Conservation (phyloP, 768 basidiomycete species). For the Postia placenta region DNA sequence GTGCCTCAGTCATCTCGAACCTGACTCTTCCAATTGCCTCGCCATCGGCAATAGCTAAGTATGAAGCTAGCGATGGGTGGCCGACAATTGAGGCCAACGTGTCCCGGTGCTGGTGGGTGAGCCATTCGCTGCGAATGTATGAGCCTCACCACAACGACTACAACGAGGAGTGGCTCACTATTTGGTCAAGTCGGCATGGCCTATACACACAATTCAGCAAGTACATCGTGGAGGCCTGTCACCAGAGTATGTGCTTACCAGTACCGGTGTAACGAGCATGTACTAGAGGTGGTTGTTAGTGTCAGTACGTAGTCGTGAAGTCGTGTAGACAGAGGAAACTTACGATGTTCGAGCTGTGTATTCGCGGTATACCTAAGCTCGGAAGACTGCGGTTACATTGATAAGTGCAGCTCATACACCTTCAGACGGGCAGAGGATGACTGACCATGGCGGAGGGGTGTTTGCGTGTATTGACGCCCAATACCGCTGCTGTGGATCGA, state of each 20-base stretch:
- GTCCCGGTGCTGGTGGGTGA: slow-evolving; percentile 96
- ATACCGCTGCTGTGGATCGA: neutral
- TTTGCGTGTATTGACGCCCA: neutral
- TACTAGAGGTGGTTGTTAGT: slow-evolving; percentile 58
- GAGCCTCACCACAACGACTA: slow-evolving; percentile 9
- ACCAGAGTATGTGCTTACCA: slow-evolving; percentile 41
- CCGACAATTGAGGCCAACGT: slow-evolving; percentile 91
- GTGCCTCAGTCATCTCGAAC: slow-evolving; percentile 95
- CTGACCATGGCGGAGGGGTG: slow-evolving; percentile 19
- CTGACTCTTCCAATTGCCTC: slow-evolving; percentile 84
- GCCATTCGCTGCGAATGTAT: slow-evolving; percentile 71
- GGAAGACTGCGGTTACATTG: slow-evolving; percentile 51
- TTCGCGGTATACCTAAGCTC: slow-evolving; percentile 95
- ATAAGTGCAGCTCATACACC: slow-evolving; percentile 1
- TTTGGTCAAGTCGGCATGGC: slow-evolving; percentile 95
- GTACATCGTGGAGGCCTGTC: neutral
- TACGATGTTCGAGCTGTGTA: slow-evolving; percentile 91
- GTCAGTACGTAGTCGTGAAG: too few species aligned
- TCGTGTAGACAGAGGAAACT: slow-evolving; percentile 36
- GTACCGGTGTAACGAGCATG: slow-evolving; percentile 97
- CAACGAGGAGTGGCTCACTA: slow-evolving; percentile 50
- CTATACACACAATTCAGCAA: slow-evolving; percentile 35
- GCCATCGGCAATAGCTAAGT: slow-evolving; percentile 89
- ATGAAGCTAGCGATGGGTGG: slow-evolving; percentile 81
- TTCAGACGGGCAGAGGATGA: slow-evolving; percentile 4